phyloP scores from a whole-genome alignment of 495 filamentous ascomycete genomes.

The Amniculicola lignicola region DNA sequence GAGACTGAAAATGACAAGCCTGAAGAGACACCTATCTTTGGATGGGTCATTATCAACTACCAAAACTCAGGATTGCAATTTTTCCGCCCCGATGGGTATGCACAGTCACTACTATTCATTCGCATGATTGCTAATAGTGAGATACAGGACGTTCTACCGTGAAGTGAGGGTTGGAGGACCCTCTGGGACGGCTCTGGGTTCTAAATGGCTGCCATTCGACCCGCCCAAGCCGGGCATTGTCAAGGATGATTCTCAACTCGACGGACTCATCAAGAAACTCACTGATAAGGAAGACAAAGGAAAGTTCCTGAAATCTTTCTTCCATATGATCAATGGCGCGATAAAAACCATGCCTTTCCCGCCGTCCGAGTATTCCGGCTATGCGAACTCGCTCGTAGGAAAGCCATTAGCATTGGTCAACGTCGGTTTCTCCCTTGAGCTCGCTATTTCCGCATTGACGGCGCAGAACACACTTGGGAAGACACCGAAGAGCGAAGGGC shows the following conservation, averaged over 20 bases:
- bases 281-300: neutral
- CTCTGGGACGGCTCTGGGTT: slow-evolving; percentile 4
- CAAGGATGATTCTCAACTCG: neutral
- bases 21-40: slow-evolving; percentile 19
- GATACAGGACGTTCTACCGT: slow-evolving; percentile 51
- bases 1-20: neutral
- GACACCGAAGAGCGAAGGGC: neutral
- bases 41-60: slow-evolving; percentile 55
- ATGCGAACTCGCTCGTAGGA: slow-evolving; percentile 10
- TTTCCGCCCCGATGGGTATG: slow-evolving; percentile 50
- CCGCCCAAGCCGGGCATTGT: neutral
- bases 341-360: neutral
- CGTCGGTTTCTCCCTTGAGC: slow-evolving; percentile 17
- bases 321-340: slow-evolving; percentile 1
- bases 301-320: neutral
- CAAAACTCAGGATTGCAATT: slow-evolving; percentile 49
- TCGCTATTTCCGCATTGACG: neutral
- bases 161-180: slow-evolving; percentile 47
- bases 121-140: too few species aligned
- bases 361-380: neutral
- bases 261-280: neutral
- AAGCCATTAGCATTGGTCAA: slow-evolving; percentile 24
- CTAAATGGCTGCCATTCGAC: slow-evolving; percentile 7
- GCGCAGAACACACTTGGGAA: neutral
- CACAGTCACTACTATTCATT: too few species aligned